These are phyloP conservation scores for Nemania sp. DNA, from an alignment of 2,329 filamentous ascomycete genomes.

Conservation along the genomic window DNA sequence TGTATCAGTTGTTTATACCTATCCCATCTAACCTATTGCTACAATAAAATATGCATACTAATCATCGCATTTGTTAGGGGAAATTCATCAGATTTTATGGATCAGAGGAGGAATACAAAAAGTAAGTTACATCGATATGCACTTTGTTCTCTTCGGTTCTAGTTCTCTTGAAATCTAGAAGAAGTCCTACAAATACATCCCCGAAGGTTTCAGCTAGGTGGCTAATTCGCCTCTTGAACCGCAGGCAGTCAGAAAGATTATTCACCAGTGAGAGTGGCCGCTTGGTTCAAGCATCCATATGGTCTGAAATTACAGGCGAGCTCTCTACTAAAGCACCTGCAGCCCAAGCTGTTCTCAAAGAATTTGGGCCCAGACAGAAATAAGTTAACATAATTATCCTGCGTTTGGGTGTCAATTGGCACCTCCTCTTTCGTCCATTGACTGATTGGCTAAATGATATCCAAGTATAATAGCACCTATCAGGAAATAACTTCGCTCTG, in stretches of 20 bases:
- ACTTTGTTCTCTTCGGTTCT: neutral
- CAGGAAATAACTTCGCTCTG: too few species aligned
- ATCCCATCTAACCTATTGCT: too few species aligned
- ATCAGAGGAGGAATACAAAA: slow-evolving; percentile 26
- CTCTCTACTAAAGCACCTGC: slow-evolving; percentile 31
- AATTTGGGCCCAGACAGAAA: too few species aligned
- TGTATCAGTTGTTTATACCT: neutral
- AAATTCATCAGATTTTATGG: slow-evolving; percentile 35
- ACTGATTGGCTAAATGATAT: too few species aligned
- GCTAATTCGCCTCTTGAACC: neutral
- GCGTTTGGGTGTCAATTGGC: too few species aligned
- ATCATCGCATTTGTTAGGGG: slow-evolving; percentile 19
- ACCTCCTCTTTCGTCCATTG: too few species aligned
- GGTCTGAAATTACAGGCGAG: slow-evolving; percentile 33
- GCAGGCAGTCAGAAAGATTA: slow-evolving; percentile 22
- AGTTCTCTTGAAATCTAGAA: neutral
- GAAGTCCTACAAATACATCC: neutral
- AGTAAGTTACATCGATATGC: slow-evolving; percentile 19
- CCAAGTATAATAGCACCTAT: too few species aligned
- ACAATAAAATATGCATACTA: neutral
- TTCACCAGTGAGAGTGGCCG: slow-evolving; percentile 25
- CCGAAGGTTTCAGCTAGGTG: neutral
- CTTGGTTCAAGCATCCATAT: slow-evolving; percentile 28
- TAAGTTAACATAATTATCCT: too few species aligned
- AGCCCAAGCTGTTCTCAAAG: slow-evolving; percentile 9